Evolutionary conservation across 2,329 filamentous ascomycete genomes (phyloP).

Genomic region (Lasiodiplodia hormozganensis): DNA sequence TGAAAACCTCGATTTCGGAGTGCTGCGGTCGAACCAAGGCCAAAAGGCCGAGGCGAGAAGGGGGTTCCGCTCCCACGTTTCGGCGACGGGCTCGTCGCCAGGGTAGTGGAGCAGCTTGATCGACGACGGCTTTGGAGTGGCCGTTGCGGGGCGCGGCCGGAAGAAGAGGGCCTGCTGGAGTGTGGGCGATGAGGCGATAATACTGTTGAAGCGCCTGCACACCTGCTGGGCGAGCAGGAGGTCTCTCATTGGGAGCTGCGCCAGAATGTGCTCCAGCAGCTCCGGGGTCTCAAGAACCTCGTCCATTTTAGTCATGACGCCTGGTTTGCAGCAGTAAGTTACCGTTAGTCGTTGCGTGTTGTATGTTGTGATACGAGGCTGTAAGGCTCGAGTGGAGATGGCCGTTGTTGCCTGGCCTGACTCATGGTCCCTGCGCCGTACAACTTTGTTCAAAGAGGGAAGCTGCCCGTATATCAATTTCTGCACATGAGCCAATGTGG

Average conservation of each 20-base stretch:
- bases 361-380: background rate
- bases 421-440: background rate
- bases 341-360: background rate
- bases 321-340: background rate
- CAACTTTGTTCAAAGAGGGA: background rate
- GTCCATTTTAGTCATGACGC: background rate
- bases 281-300: constrained; percentile 13
- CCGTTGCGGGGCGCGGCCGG: constrained; percentile 1
- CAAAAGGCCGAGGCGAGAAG: background rate
- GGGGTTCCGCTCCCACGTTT: constrained; percentile 7
- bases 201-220: background rate
- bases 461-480: background rate
- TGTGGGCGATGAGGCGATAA: constrained; percentile 1
- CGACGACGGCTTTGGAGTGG: background rate
- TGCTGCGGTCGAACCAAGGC: constrained; percentile 4
- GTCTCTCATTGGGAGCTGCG: constrained; percentile 6
- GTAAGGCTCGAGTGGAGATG: background rate
- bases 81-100: background rate
- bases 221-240: constrained; percentile 3
- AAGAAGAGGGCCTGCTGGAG: constrained; percentile 19
- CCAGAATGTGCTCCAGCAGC: constrained; percentile 19
- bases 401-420: background rate
- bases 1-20: too few relatives aligned
- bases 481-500: background rate
- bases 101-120: background rate